A percentile compares a stretch with the other conserved stretches of the same genome.
Conservation (phyloP, 345 rosid genomes). For the Crucihimalaya himalaica region DNA sequence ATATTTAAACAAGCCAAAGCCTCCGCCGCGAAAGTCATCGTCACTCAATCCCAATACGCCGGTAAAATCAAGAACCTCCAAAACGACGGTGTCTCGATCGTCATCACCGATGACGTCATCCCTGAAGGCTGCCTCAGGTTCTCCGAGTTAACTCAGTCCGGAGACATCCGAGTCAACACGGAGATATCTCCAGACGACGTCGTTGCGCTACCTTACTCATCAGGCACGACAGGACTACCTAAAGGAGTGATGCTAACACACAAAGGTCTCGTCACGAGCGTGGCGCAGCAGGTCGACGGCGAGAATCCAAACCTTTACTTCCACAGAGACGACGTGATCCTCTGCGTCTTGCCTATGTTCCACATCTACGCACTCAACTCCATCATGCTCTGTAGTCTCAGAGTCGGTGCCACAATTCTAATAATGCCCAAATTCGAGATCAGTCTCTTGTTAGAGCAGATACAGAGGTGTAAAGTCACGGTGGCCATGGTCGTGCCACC, state of each 20-base stretch:
- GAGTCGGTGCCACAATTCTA: slow-evolving; percentile 73
- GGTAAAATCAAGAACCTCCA: slow-evolving; percentile 54
- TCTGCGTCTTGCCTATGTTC: slow-evolving; percentile 70
- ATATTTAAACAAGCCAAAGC: slow-evolving; percentile 60
- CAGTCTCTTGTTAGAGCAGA: slow-evolving; percentile 44
- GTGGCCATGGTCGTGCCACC: slow-evolving; percentile 78
- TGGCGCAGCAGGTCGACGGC: slow-evolving; percentile 86
- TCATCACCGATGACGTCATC: slow-evolving; percentile 13
- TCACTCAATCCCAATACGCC: slow-evolving; percentile 51
- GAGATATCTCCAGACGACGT: slow-evolving; percentile 58
- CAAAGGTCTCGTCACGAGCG: slow-evolving; percentile 65
- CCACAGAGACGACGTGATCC: slow-evolving; percentile 59
- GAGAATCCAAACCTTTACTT: slow-evolving; percentile 79
- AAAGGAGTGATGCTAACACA: slow-evolving; percentile 93
- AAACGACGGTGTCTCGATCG: slow-evolving; percentile 15
- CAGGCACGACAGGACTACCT: slow-evolving; percentile 87
- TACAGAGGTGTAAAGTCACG: slow-evolving; percentile 58
- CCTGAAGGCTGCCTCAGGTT: slow-evolving; percentile 56
- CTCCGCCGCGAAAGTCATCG: slow-evolving; percentile 51
- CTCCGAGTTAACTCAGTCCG: slow-evolving; percentile 53
- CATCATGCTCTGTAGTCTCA: slow-evolving; percentile 63
- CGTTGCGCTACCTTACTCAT: slow-evolving; percentile 78
- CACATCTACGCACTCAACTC: slow-evolving; percentile 71
- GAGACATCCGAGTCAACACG: slow-evolving; percentile 36
- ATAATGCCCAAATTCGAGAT: slow-evolving; percentile 79